These are phyloP conservation scores for Cryptococcus sp. DNA, from an alignment of 1,284 basidiomycete genomes.

Conservation along the genomic window DNA sequence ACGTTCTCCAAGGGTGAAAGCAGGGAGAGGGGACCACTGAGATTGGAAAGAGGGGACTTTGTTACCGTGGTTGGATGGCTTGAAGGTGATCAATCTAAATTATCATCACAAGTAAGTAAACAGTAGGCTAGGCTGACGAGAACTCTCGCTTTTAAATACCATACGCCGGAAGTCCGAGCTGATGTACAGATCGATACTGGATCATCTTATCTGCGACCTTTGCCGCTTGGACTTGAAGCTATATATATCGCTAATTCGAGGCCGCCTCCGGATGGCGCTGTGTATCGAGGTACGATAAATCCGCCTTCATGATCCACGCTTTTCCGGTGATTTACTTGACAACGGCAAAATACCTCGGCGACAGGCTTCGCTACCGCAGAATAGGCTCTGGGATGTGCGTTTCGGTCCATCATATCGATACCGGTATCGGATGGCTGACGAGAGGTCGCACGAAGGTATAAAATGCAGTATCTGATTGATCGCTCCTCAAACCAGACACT, in stretches of 20 bases:
- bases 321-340: no score
- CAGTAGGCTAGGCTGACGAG: background rate
- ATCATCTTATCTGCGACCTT: conserved; percentile 9
- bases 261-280: conserved; percentile 7
- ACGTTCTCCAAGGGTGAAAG: background rate
- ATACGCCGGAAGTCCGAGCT: background rate
- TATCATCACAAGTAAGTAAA: conserved; percentile 14
- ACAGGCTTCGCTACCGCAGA: no score
- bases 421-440: no score
- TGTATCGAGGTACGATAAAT: conserved; percentile 6
- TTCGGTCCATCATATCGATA: no score
- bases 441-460: no score
- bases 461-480: no score
- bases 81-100: conserved; percentile 16
- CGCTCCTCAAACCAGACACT: no score
- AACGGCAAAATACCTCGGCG: no score
- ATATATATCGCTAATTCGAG: conserved; percentile 22
- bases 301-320: no score
- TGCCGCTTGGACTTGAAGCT: conserved; percentile 23
- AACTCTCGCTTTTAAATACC: background rate
- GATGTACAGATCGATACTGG: conserved; percentile 8
- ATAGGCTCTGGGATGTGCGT: no score
- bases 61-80: conserved; percentile 31
- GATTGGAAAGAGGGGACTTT: conserved; percentile 23
- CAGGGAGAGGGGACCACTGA: conserved; percentile 12